Base-by-base conservation (phyloP, 768 basidiomycete genomes). In the Tulasnella sp. region DNA sequence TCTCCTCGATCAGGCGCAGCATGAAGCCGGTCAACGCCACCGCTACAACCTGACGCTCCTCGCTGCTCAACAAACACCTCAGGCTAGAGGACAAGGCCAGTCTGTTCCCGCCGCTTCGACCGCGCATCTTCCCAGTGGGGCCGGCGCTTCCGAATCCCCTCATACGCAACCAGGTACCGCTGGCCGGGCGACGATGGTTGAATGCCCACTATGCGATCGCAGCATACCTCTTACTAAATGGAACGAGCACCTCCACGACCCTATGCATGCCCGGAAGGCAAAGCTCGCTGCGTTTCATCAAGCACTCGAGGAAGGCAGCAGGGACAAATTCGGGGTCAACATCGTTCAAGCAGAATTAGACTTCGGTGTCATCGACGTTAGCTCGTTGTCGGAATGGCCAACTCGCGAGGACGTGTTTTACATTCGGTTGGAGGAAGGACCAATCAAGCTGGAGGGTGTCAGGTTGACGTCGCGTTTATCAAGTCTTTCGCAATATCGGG, bases 311-410 rank as follows among this genome's bases (percentile, higher is more conserved):
- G 73, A 74, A 7, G 37, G 73, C 22, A 54, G 54, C 17, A 58
- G 54, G 22, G 73, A 74, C 52, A 74, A 74, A 36, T 74, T 37
- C 36, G 58, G 73, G 8, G 15, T 74, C 19, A 38, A 2, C 19
- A 42, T 74, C 52, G n/a, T 17, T n/a, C 42, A 25, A 17, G 37
- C 31, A 3, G 36, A 38, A 1, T 54, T 74, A 14, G 73, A 74
- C 37, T 74, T 74, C 15, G 73, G 73, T 7, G 22, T 74, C 36
- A 58, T 74, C 34, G 73, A 74, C 22, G 6, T 67, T 37, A 54
- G 39, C 39, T 67, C 49, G 17, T 36, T 74, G 17, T 9, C 54
- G 12, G 25, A 12, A 8, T 29, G 54, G 39, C 64, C 54, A 0
- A 74, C 73, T 19, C 38, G 52, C 3, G 64, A 37, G 5, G 40